Conservation (phyloP, 495 filamentous ascomycete species). For the Neurospora sp. region DNA sequence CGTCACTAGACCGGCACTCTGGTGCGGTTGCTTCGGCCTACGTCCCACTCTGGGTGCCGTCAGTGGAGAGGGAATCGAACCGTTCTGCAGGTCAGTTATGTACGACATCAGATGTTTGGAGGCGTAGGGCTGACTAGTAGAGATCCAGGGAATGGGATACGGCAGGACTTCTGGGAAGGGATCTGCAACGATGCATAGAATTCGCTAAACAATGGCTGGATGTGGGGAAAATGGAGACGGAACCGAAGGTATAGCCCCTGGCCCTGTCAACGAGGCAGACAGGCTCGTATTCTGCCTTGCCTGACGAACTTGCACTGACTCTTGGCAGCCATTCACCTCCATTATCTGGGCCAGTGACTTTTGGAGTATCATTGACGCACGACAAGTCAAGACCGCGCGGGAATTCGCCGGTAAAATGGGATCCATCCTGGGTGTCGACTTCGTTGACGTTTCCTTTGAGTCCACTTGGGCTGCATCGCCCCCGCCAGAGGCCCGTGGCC, state of each 20-base stretch:
- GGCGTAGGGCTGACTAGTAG: neutral
- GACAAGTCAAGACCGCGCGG: neutral
- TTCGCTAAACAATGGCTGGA: neutral
- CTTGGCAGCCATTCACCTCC: neutral
- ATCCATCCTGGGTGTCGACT: neutral
- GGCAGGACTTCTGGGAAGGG: neutral
- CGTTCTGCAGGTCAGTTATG: neutral
- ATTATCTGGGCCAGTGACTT: neutral
- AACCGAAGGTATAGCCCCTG: neutral
- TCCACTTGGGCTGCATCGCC: neutral
- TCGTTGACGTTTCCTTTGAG: neutral
- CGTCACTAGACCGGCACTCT: neutral
- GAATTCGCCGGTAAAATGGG: neutral
- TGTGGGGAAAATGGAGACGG: neutral
- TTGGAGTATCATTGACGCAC: neutral
- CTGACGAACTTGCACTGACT: neutral
- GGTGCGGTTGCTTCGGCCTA: neutral
- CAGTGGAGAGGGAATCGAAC: neutral
- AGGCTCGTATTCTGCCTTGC: neutral
- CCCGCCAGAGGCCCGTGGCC: neutral
- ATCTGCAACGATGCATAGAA: neutral
- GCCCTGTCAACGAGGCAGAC: neutral
- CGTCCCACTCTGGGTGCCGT: neutral
- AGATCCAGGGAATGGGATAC: neutral
- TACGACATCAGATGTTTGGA: neutral